A percentile compares a stretch with the other conserved stretches of the same genome.
Evolutionary conservation across 2,329 filamentous ascomycete species (phyloP).

Genomic region (Colletotrichum incanum): DNA sequence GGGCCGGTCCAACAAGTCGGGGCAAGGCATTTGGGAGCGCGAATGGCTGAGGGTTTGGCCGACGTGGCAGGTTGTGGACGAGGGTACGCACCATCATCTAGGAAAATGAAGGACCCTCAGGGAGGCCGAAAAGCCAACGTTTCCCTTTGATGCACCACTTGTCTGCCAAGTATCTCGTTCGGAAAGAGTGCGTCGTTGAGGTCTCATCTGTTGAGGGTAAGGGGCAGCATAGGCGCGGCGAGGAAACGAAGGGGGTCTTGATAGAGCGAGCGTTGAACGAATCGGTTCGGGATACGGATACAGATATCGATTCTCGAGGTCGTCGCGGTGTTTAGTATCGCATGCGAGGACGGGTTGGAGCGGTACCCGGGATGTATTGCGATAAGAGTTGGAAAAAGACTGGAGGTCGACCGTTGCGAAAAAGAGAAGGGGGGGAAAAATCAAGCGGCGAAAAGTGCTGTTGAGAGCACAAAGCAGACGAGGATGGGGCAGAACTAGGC

Average conservation of each 20-base stretch:
- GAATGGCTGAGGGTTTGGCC: background rate
- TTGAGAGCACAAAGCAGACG: conserved; percentile 34
- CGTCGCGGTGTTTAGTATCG: conserved; percentile 31
- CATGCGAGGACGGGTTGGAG: conserved; percentile 33
- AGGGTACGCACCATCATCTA: conserved; percentile 66
- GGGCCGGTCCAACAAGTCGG: conserved; percentile 1
- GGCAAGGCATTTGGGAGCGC: background rate
- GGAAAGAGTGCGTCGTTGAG: conserved; percentile 31
- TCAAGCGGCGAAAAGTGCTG: conserved; percentile 35
- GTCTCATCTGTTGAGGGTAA: conserved; percentile 40
- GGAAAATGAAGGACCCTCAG: conserved; percentile 55
- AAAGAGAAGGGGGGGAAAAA: conserved; percentile 16
- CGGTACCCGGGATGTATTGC: conserved; percentile 23
- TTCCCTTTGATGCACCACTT: conserved; percentile 46
- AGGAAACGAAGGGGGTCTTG: conserved; percentile 6
- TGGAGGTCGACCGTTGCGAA: conserved; percentile 38
- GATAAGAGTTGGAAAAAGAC: conserved; percentile 32
- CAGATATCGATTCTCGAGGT: conserved; percentile 29
- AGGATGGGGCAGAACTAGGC: conserved; percentile 26
- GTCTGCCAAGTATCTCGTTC: conserved; percentile 39
- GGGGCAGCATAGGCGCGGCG: conserved; percentile 39
- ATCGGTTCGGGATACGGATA: conserved; percentile 18
- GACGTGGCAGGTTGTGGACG: conserved; percentile 3
- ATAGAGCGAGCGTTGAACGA: conserved; percentile 8
- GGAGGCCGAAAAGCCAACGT: conserved; percentile 54